phyloP scores from a whole-genome alignment of 257 asterid species.

The Salvia rosmarinus region DNA sequence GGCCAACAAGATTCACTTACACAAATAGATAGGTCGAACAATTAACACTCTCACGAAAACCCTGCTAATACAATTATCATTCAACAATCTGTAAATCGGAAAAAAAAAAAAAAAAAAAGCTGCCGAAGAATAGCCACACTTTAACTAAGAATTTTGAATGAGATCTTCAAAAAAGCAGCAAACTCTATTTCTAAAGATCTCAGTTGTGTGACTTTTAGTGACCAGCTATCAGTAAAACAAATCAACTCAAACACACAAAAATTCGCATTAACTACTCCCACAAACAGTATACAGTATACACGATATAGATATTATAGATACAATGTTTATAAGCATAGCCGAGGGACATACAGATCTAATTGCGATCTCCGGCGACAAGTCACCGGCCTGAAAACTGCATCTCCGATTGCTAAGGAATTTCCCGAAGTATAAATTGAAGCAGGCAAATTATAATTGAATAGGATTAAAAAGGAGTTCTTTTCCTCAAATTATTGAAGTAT shows the following conservation, averaged over 20 bases:
- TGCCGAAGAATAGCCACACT: slow-evolving; percentile 18
- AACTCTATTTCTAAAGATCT: slow-evolving; percentile 29
- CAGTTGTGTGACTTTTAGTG: neutral
- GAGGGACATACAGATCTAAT: slow-evolving; percentile 50
- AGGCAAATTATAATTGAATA: slow-evolving; percentile 18
- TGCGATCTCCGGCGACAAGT: slow-evolving; percentile 44
- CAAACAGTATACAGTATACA: neutral
- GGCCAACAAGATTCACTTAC: neutral
- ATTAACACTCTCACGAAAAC: neutral
- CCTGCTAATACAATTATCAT: slow-evolving; percentile 20
- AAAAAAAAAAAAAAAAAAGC: neutral
- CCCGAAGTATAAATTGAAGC: slow-evolving; percentile 10
- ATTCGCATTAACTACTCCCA: slow-evolving; percentile 3
- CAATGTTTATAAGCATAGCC: slow-evolving; percentile 17
- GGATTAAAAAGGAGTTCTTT: neutral
- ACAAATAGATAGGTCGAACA: neutral
- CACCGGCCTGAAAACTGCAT: slow-evolving; percentile 40
- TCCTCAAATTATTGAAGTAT: neutral
- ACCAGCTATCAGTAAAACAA: slow-evolving; percentile 14
- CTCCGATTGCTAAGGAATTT: slow-evolving; percentile 22
- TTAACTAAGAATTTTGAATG: neutral
- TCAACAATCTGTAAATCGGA: neutral
- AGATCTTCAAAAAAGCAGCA: neutral
- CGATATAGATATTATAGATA: neutral
- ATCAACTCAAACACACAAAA: slow-evolving; percentile 22